A percentile compares a stretch with the other conserved stretches of the same genome.
phyloP scores from a whole-genome alignment of 2,329 filamentous ascomycete species.

The Cladorrhinum sp. region DNA sequence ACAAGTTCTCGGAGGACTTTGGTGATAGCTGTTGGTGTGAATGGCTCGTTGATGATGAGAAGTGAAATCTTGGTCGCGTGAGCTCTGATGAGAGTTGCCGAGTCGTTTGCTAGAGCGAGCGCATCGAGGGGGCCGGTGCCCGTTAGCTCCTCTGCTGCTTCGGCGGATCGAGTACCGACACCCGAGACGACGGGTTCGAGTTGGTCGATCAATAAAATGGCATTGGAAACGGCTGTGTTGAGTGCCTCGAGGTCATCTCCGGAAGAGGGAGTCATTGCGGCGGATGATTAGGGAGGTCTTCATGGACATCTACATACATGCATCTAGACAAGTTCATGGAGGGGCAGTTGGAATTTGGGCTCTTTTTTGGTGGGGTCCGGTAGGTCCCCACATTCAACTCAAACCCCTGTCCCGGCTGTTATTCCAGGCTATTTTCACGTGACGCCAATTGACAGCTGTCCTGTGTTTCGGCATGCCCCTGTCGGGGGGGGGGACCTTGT shows the following conservation, averaged over 20 bases:
- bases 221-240: conserved; percentile 22
- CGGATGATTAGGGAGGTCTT: neutral
- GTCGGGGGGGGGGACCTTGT: neutral
- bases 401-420: neutral
- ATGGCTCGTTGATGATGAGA: conserved; percentile 80
- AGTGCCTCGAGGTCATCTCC: conserved; percentile 26
- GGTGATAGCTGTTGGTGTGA: conserved; percentile 72
- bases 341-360: conserved; percentile 10
- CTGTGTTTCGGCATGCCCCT: neutral
- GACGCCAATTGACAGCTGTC: neutral
- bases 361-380: conserved; percentile 14
- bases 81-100: conserved; percentile 70
- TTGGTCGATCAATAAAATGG: conserved; percentile 26
- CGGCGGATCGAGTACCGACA: conserved; percentile 34
- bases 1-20: conserved; percentile 71
- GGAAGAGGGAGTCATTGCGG: conserved; percentile 15
- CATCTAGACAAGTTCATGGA: neutral
- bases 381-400: neutral
- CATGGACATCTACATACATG: too few species aligned
- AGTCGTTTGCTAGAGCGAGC: conserved; percentile 67
- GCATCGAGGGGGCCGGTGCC: conserved; percentile 42
- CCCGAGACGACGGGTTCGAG: conserved; percentile 40
- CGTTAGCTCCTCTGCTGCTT: conserved; percentile 11
- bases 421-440: neutral
- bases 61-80: conserved; percentile 87